phyloP scores from a whole-genome alignment of 2,329 filamentous ascomycete genomes.

The Apiospora aurea region DNA sequence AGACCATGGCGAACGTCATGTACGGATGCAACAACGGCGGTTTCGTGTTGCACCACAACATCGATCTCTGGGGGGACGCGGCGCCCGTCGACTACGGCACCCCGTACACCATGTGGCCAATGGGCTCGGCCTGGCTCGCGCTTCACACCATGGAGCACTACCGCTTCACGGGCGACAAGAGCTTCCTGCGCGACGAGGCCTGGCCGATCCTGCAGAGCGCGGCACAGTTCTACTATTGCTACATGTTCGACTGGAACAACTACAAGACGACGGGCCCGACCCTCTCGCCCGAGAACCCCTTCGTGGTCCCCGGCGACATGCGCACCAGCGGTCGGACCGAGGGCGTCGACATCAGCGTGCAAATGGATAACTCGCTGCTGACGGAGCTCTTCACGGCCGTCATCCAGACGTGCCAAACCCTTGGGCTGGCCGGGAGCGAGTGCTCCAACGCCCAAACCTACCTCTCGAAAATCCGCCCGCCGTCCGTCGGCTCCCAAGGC shows the following conservation, averaged over 20 bases:
- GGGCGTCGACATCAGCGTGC: slow-evolving; percentile 28
- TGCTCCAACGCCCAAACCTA: slow-evolving; percentile 26
- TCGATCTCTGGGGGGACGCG: slow-evolving; percentile 48
- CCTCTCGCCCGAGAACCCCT: slow-evolving; percentile 32
- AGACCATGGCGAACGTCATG: slow-evolving; percentile 44
- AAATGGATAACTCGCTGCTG: slow-evolving; percentile 40
- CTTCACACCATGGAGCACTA: slow-evolving; percentile 49
- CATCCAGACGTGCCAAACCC: slow-evolving; percentile 28
- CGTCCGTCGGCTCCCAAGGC: slow-evolving; percentile 31
- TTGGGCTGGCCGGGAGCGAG: slow-evolving; percentile 27
- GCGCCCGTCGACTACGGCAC: slow-evolving; percentile 44
- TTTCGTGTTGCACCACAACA: slow-evolving; percentile 48
- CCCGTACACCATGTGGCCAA: slow-evolving; percentile 45
- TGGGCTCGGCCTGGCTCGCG: slow-evolving; percentile 50
- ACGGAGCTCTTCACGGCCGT: slow-evolving; percentile 44
- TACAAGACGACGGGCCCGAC: slow-evolving; percentile 31
- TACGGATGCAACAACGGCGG: slow-evolving; percentile 45
- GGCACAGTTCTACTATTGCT: slow-evolving; percentile 48
- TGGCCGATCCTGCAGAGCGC: slow-evolving; percentile 44
- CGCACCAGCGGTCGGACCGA: slow-evolving; percentile 24
- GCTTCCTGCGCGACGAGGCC: slow-evolving; percentile 36
- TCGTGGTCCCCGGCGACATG: slow-evolving; percentile 26
- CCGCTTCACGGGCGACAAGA: slow-evolving; percentile 42
- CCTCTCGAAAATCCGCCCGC: slow-evolving; percentile 28
- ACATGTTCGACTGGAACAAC: slow-evolving; percentile 42